Evolutionary conservation across 2,329 filamentous ascomycete species (phyloP), one percentile per base, ranked within the genome.

Genomic region (Claviceps sp.): DNA sequence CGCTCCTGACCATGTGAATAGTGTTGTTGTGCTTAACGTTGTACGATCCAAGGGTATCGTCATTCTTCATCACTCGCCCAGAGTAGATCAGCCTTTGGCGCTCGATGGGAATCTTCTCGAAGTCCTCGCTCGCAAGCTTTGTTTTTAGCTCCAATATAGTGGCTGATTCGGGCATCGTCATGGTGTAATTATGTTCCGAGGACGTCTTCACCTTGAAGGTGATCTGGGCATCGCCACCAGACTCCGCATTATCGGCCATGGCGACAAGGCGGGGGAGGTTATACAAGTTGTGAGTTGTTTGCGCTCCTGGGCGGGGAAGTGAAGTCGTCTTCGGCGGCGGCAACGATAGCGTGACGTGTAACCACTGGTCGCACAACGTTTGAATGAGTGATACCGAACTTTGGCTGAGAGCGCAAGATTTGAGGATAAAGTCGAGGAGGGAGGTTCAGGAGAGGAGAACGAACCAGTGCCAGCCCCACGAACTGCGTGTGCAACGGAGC

Each of bases 141-240:
- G 78, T 79, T 77, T 98, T 98, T 60, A 98, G 79, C 55, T 96
- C 89, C 52, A 80, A 76, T 44, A 97, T 85, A 7, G 85, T 86
- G 47, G 85, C 87, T 38, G 80, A 79, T 58, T 85, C 78, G 53
- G 85, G 70, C 63, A 97, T 83, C 52, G 88, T 94, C 65, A 98
- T 74, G 50, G 79, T 83, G 64, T 88, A 90, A 68, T 86, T 88
- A 66, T 80, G 82, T 65, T 96, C 90, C 61, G 83, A 85, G n/a
- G 88, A 90, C n/a, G 88, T 87, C 75, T 97, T 98, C 70, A 98
- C 84, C 72, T 89, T 93, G 80, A 98, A 97, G 67, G 87, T 95
- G 71, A 98, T 73, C 62, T 90, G 83, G 62, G 83, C 72, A 63
- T 90, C 87, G 61, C 80, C 77, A 62, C 72, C 65, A 58, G 75